Base-by-base conservation (phyloP, 352 stramenopile genomes). In the Phytophthora fragariae region DNA sequence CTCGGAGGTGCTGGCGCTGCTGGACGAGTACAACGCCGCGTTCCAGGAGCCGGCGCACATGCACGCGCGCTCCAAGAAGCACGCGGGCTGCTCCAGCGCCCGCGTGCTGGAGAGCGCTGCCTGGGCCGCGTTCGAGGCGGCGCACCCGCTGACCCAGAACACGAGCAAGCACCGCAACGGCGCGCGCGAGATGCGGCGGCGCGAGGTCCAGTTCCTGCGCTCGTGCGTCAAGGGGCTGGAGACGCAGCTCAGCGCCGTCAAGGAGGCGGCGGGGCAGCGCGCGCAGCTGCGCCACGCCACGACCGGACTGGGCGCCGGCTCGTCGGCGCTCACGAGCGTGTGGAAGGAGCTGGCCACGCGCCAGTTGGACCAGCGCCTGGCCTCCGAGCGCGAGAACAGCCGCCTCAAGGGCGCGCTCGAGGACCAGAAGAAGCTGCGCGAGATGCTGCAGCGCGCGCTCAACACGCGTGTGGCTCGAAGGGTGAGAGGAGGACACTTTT, bases 161-260 rank as follows among this genome's bases (percentile, higher is more conserved):
- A 69, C 65, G 0, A 79, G 67, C 11, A 83, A 79, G 69, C 70
- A 85, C 55, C 75, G 69, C 55, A 85, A 85, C 29, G 65, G 75
- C 8, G 78, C 78, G 11, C 64, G 78, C 0, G 75, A 85, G 62
- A 62, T 79, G 75, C 78, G 75, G 3, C 62, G 73, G 3, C 33
- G 68, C 39, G 78, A 85, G 75, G 68, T 84, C 19, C 55, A 70
- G 64, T 82, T 70, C 24, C 63, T 69, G 0, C 63, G 60, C 52
- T 72, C 49, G 10, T 57, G 68, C 39, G 56, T 70, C 31, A 72
- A 68, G 47, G 62, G 72, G 6, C 21, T 79, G 17, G 60, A 79
- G 33, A 70, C 55, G 17, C 71, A 75, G 14, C 9, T 78, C 15
- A 31, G 52, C 8, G 61, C 71, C 8, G 12, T 72, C n/a, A 55